Evolutionary conservation across 2,329 filamentous ascomycete species (phyloP), one percentile per base, ranked within the genome.

Genomic region (Aspergillus sojae): DNA sequence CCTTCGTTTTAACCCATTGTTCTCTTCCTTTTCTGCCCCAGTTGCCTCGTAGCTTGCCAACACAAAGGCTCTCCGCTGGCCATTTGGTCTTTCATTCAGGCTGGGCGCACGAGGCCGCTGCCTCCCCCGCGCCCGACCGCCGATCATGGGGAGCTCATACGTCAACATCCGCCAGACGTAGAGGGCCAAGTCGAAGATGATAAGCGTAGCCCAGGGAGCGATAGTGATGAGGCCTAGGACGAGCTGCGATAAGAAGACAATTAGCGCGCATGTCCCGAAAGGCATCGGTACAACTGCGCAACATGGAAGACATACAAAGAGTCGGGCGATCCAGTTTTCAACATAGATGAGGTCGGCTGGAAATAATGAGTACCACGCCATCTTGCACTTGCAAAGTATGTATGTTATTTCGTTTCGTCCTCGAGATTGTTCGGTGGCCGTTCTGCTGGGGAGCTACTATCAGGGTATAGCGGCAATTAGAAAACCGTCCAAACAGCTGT

Each of bases 321-420:
- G 72, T 11, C 86, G 82, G 53, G 84, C 84, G 62, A 87, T 79
- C 87, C 87, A 90, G 58, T 82, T 84, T 74, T 91, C 89, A 58
- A 90, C 74, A 45, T 81, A 79, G 48, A 80, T 83, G 60, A 89
- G 80, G 62, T 83, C 80, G 21, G 83, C 79, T 1, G 89, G 89
- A 39, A 91, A 83, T 63, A 91, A 84, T 2, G 88, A 90, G 67
- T 88, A 87, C 81, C 86, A 84, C 52, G 85, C 84, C 89, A 91
- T 91, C 57, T 54, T 63, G n/a, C 36, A 10, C 52, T 28, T 43
- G n/a, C 36, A 4, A 41, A n/a, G 16, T 19, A n/a, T 52, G n/a
- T 34, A 34, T 41, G 26, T 19, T 34, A 58, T 23, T 32, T 32
- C 30, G 16, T 6, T 32, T 5, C n/a, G 41, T 58, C 14, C 12